A percentile compares a stretch with the other conserved stretches of the same genome.
These are phyloP conservation scores for Didymella keratinophila DNA, from an alignment of 2,329 filamentous ascomycete genomes.

Conservation along the genomic window DNA sequence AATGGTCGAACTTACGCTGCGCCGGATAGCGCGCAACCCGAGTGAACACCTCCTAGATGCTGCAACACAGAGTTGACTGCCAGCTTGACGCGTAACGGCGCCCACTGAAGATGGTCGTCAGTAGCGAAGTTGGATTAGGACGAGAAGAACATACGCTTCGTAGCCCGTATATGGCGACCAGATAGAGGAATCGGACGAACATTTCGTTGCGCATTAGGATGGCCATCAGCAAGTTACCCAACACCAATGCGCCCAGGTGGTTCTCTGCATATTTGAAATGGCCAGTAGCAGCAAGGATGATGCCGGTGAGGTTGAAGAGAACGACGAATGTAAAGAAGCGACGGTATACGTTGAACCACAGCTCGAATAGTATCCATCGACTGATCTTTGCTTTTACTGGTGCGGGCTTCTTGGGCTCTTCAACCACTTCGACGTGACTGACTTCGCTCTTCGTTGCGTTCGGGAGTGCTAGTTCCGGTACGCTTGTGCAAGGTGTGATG, in stretches of 20 bases:
- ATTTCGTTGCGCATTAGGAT: conserved; percentile 47
- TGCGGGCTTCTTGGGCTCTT: conserved; percentile 30
- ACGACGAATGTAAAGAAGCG: conserved; percentile 47
- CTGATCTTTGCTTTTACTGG: conserved; percentile 35
- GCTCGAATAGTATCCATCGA: conserved; percentile 41
- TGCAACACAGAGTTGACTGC: conserved; percentile 45
- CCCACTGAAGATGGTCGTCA: conserved; percentile 37
- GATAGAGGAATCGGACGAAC: conserved; percentile 44
- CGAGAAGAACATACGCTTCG: conserved; percentile 12
- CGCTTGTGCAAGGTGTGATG: conserved; percentile 44
- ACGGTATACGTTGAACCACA: conserved; percentile 50
- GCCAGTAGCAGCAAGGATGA: conserved; percentile 40
- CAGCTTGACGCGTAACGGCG: conserved; percentile 40
- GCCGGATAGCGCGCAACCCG: conserved; percentile 47
- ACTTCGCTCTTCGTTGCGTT: conserved; percentile 27
- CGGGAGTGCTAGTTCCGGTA: conserved; percentile 43
- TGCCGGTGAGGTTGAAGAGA: conserved; percentile 41
- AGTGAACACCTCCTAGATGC: conserved; percentile 47
- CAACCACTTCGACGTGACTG: conserved; percentile 28
- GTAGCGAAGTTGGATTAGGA: neutral
- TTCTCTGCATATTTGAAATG: conserved; percentile 44
- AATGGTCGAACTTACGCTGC: conserved; percentile 34
- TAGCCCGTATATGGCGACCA: conserved; percentile 44
- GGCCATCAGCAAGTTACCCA: conserved; percentile 44
- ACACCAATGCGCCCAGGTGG: conserved; percentile 44